Evolutionary conservation across 148 eudicot species (phyloP).

Genomic region (Camellia lanceoleosa): DNA sequence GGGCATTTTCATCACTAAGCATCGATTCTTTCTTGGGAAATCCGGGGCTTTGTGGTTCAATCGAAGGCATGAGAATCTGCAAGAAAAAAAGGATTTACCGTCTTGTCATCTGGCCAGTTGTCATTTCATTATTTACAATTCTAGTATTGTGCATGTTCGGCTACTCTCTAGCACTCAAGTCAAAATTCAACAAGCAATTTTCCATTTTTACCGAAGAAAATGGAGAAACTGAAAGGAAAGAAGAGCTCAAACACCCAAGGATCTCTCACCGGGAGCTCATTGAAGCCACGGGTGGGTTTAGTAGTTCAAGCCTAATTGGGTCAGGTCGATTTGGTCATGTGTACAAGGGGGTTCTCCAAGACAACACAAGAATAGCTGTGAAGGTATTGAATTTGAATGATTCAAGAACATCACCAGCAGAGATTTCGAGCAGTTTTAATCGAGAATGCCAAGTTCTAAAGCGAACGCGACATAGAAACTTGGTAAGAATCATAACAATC

Average conservation of each 20-base stretch:
- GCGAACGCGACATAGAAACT: constrained; percentile 61
- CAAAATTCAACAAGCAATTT: constrained; percentile 28
- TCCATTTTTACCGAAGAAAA: constrained; percentile 20
- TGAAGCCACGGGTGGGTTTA: constrained; percentile 75
- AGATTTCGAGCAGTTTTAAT: constrained; percentile 51
- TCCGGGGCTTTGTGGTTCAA: constrained; percentile 55
- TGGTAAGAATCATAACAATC: constrained; percentile 63
- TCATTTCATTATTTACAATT: constrained; percentile 34
- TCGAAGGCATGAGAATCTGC: constrained; percentile 55
- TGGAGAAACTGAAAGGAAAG: constrained; percentile 31
- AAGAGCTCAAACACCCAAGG: constrained; percentile 51
- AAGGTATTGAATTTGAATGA: constrained; percentile 48
- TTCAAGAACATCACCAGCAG: constrained; percentile 16
- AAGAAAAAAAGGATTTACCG: constrained; percentile 23
- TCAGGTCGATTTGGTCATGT: constrained; percentile 71
- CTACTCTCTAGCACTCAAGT: constrained; percentile 27
- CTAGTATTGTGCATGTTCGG: constrained; percentile 41
- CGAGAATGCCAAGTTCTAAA: constrained; percentile 73
- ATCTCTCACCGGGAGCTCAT: constrained; percentile 56
- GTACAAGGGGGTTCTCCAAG: constrained; percentile 62
- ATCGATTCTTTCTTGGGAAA: constrained; percentile 58
- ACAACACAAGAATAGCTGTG: constrained; percentile 70
- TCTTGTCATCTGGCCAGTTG: constrained; percentile 30
- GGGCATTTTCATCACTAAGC: constrained; percentile 51
- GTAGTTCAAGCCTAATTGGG: constrained; percentile 53